Base-by-base conservation (phyloP, 164 flowering plant species). In the Liriodendron chinense region DNA sequence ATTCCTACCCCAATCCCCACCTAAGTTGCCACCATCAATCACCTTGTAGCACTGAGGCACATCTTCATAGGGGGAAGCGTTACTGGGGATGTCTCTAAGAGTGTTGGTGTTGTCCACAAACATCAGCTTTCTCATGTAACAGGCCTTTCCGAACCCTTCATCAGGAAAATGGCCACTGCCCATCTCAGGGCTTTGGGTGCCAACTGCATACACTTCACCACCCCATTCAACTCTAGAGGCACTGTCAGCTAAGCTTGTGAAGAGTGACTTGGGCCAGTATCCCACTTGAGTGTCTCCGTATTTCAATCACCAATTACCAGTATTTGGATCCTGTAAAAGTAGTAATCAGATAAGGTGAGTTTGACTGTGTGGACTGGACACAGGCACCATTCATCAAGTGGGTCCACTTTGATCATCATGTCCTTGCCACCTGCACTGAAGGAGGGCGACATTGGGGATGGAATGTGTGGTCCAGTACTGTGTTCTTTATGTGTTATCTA, bases 151-250 rank as follows among this genome's bases (percentile, higher is more conserved):
- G 26, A 67, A 67, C 34, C 69, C 69, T 67, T 67, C 69, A 1
- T 25, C 47, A 28, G 69, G 69, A 43, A 67, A 67, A 28, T 67
- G 69, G n/a, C 69, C 69, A 67, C 69, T 67, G 20, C 69, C 69
- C 69, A 67, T 67, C 47, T 67, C 21, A 13, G 69, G 69, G 47
- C 26, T 12, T 25, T 43, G 47, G 26, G 16, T 20, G 14, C n/a
- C 7, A 1, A 26, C 14, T 7, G 26, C 26, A 16, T 24, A 26
- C 20, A 67, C 69, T 47, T 67, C 48, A 24, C 69, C 69, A 16
- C 69, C 69, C 69, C 69, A 67, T 34, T 28, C 47, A 24, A 67
- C 28, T 8, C 5, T 28, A 43, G 47, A 26, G 9, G 69, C 69
- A 26, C 69, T 34, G 69, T 67, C 49, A 24, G 69, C 69, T 34